A percentile compares a stretch with the other conserved stretches of the same genome.
Conservation (phyloP, 768 basidiomycete genomes). For the Mycena leptocephala region DNA sequence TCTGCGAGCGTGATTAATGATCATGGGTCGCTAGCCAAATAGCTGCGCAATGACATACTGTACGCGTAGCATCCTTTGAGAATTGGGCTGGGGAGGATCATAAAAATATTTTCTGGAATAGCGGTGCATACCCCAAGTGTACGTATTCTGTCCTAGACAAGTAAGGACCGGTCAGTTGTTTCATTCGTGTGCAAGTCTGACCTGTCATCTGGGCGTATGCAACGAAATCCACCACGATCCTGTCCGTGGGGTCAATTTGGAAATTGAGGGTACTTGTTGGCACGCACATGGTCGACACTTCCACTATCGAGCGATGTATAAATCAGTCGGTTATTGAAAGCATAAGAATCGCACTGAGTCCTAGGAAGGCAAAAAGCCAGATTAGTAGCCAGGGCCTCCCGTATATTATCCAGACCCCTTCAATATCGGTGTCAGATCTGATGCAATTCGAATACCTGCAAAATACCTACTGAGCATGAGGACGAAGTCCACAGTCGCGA, state of each 20-base stretch:
- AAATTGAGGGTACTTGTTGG: too few species aligned
- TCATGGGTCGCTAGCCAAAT: not conserved
- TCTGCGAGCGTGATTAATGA: not conserved
- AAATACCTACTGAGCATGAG: not conserved
- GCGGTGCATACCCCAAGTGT: constrained; percentile 10
- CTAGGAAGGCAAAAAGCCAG: constrained; percentile 10
- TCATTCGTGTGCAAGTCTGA: not conserved
- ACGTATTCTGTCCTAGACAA: constrained; percentile 4
- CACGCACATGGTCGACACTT: not conserved
- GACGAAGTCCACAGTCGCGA: not conserved
- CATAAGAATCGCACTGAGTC: not conserved
- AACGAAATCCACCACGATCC: constrained; percentile 16
- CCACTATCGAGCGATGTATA: not conserved
- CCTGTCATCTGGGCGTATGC: constrained; percentile 17
- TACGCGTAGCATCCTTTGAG: constrained; percentile 16
- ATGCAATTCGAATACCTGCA: not conserved
- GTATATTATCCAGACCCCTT: constrained; percentile 26
- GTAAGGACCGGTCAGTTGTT: not conserved
- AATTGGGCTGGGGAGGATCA: not conserved
- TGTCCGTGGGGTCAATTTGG: not conserved
- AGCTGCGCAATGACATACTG: not conserved
- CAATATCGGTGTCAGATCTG: not conserved
- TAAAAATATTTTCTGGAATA: too few species aligned
- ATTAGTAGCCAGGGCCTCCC: not conserved
- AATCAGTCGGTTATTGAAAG: not conserved